Conservation (phyloP, 371 early-diverging fungal genomes). For the Zychaea mexicana region DNA sequence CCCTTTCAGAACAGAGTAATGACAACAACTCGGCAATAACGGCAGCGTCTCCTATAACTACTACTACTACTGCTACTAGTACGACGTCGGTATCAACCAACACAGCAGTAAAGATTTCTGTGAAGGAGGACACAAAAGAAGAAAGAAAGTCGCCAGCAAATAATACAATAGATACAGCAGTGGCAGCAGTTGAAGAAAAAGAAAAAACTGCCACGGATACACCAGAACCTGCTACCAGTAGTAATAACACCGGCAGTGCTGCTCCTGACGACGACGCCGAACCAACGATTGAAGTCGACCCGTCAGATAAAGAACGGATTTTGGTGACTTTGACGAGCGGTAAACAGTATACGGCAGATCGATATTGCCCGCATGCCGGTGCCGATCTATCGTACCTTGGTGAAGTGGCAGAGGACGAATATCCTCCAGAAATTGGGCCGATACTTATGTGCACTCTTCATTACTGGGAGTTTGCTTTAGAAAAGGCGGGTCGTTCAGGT, state of each 20-base stretch:
- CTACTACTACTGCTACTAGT: too few species aligned
- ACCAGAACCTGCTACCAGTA: neutral
- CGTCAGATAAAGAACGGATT: conserved; percentile 41
- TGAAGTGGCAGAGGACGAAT: conserved; percentile 40
- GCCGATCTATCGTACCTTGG: conserved; percentile 46
- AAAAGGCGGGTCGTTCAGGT: conserved; percentile 38
- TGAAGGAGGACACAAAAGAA: too few species aligned
- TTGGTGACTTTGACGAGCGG: conserved; percentile 46
- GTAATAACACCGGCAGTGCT: too few species aligned
- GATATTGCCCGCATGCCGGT: conserved; percentile 58
- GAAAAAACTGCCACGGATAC: neutral
- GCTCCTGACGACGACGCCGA: conserved; percentile 15
- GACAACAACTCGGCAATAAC: too few species aligned
- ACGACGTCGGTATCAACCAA: too few species aligned
- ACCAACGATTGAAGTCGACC: conserved; percentile 36
- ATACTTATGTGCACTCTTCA: conserved; percentile 43
- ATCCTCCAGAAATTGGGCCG: conserved; percentile 53
- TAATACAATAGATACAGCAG: too few species aligned
- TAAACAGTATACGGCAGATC: conserved; percentile 40
- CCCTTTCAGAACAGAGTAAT: neutral
- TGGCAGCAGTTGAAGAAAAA: neutral
- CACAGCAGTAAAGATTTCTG: too few species aligned
- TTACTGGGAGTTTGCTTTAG: conserved; percentile 53
- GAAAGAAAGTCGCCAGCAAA: neutral
- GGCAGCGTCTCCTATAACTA: too few species aligned